phyloP scores from a whole-genome alignment of 1,284 basidiomycete species.

The Quambalaria eucalypti region DNA sequence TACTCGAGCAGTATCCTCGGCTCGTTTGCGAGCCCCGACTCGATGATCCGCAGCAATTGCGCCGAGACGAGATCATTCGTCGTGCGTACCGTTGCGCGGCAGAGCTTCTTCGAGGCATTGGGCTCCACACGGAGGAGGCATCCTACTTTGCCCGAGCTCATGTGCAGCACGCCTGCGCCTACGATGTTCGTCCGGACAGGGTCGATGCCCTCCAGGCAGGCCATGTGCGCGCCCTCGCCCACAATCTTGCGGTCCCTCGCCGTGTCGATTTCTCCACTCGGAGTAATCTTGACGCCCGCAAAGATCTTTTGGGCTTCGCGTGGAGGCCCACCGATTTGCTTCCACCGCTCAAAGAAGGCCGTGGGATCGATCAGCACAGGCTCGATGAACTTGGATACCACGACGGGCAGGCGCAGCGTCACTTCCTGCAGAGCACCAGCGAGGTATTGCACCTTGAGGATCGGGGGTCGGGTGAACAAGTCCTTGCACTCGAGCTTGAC shows the following conservation, averaged over 20 bases:
- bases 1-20: too few relatives aligned
- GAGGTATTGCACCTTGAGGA: conserved; percentile 81
- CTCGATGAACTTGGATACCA: conserved; percentile 85
- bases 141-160: conserved; percentile 80
- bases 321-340: conserved; percentile 85
- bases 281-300: conserved; percentile 57
- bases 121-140: conserved; percentile 88
- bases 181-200: conserved; percentile 69
- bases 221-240: conserved; percentile 61
- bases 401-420: conserved; percentile 73
- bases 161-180: conserved; percentile 84
- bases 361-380: conserved; percentile 70
- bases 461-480: conserved; percentile 66
- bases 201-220: conserved; percentile 59
- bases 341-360: conserved; percentile 97
- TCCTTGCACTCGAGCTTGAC: conserved; percentile 89
- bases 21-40: conserved; percentile 17
- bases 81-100: conserved; percentile 84
- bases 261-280: conserved; percentile 63
- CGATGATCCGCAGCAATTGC: conserved; percentile 56
- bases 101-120: conserved; percentile 60
- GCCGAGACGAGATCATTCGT: conserved; percentile 84
- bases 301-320: conserved; percentile 84
- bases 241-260: conserved; percentile 66
- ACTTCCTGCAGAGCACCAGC: conserved; percentile 82